Conservation (phyloP, 352 stramenopile species). For the Peronospora belbahrii region DNA sequence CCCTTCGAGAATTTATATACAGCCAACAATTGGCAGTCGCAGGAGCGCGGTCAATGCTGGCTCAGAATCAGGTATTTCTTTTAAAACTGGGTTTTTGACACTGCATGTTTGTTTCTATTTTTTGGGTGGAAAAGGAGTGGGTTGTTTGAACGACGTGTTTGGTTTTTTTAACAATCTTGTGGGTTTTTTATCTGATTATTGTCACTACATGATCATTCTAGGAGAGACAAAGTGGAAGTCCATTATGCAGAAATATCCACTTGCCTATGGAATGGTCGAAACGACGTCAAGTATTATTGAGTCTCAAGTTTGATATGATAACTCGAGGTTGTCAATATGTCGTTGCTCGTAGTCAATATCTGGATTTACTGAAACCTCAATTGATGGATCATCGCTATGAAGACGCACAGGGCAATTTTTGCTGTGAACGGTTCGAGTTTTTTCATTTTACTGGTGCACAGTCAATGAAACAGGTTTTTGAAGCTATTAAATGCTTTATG, state of each 20-base stretch:
- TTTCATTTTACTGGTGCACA: conserved; percentile 33
- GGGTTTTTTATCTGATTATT: too few species aligned
- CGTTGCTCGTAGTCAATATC: conserved; percentile 25
- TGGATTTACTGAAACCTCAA: conserved; percentile 31
- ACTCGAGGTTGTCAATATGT: conserved; percentile 30
- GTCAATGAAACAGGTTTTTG: conserved; percentile 47
- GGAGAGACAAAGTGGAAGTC: conserved; percentile 23
- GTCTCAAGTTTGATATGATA: conserved; percentile 32
- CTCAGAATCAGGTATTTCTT: conserved; percentile 16
- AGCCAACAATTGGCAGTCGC: conserved; percentile 13
- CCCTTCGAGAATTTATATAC: conserved; percentile 24
- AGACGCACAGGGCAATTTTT: conserved; percentile 27
- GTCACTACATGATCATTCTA: not conserved
- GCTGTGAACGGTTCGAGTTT: conserved; percentile 29
- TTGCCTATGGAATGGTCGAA: conserved; percentile 22
- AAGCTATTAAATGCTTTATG: conserved; percentile 37
- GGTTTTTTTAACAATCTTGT: too few species aligned
- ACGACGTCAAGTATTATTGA: conserved; percentile 30
- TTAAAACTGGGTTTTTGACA: not conserved
- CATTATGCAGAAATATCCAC: conserved; percentile 21
- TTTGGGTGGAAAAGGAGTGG: too few species aligned
- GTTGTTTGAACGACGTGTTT: too few species aligned
- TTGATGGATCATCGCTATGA: conserved; percentile 21
- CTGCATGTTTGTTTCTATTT: too few species aligned
- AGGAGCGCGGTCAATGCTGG: conserved; percentile 8